A percentile compares a stretch with the other conserved stretches of the same genome.
These are phyloP conservation scores for Priceomyces carsonii DNA, from an alignment of 805 yeast species.

Conservation along the genomic window DNA sequence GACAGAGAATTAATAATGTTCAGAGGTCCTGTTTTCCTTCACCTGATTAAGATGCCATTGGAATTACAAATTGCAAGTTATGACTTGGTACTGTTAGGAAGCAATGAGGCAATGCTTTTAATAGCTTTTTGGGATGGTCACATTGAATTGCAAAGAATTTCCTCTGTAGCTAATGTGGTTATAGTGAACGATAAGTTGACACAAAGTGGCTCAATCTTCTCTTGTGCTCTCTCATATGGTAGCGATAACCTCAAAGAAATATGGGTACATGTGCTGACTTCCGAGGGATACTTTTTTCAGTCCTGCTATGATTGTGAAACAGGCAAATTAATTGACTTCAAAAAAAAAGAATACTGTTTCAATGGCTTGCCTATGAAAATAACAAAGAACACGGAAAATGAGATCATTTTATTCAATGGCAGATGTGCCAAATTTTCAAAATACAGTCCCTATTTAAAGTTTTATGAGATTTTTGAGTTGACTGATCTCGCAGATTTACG, in stretches of 20 bases:
- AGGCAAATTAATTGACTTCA: conserved; percentile 3
- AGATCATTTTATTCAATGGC: conserved; percentile 14
- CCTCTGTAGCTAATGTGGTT: neutral
- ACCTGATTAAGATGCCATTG: no score
- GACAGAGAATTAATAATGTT: neutral
- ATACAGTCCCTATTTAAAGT: conserved; percentile 8
- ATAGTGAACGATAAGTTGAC: no score
- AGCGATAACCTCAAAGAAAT: no score
- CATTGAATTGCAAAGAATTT: conserved; percentile 10
- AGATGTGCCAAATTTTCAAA: conserved; percentile 9
- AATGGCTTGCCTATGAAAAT: conserved; percentile 16
- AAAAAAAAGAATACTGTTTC: conserved; percentile 4
- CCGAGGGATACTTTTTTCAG: conserved; percentile 15
- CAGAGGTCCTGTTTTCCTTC: neutral
- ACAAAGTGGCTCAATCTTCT: conserved; percentile 10
- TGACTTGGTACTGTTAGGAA: conserved; percentile 9
- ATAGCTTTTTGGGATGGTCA: conserved; percentile 17
- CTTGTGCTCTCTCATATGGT: conserved; percentile 14
- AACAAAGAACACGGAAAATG: conserved; percentile 4
- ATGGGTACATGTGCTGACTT: conserved; percentile 16
- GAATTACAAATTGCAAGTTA: no score
- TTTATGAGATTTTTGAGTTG: conserved; percentile 11
- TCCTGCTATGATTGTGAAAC: conserved; percentile 9
- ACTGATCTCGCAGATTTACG: no score
- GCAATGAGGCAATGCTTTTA: conserved; percentile 9